Evolutionary conservation across 305 asterid genomes (phyloP).

Genomic region (Fraxinus velutina): DNA sequence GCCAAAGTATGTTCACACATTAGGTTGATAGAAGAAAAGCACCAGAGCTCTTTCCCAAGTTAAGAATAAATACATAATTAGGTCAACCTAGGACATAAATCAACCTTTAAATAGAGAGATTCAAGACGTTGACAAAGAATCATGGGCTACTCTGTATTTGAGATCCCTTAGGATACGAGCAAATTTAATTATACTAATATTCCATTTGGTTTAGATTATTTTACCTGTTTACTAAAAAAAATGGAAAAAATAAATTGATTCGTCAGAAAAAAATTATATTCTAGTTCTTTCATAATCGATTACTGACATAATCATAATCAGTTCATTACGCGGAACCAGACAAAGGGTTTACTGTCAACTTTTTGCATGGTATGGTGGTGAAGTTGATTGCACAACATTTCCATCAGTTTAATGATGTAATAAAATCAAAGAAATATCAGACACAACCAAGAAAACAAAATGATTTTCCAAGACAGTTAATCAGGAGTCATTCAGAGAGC

Average conservation of each 20-base stretch:
- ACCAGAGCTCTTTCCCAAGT: background rate
- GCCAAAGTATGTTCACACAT: background rate
- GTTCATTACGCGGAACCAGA: background rate
- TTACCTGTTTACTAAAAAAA: background rate
- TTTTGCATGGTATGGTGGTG: background rate
- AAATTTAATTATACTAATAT: background rate
- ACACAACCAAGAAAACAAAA: background rate
- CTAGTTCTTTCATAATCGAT: background rate
- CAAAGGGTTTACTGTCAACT: background rate
- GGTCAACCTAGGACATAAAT: constrained; percentile 9
- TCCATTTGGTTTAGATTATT: background rate
- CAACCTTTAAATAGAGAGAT: background rate
- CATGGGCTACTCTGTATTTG: background rate
- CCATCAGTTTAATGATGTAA: background rate
- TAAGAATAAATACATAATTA: constrained; percentile 2
- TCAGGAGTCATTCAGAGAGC: background rate
- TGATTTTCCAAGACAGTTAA: background rate
- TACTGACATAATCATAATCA: background rate
- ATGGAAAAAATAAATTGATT: background rate
- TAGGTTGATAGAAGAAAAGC: constrained; percentile 1
- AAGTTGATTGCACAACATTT: background rate
- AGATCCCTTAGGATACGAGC: background rate
- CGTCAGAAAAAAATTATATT: background rate
- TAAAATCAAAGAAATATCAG: background rate
- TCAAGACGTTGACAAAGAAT: background rate